Base-by-base conservation (phyloP, 2,329 filamentous ascomycete genomes). In the Colletotrichum sp. region DNA sequence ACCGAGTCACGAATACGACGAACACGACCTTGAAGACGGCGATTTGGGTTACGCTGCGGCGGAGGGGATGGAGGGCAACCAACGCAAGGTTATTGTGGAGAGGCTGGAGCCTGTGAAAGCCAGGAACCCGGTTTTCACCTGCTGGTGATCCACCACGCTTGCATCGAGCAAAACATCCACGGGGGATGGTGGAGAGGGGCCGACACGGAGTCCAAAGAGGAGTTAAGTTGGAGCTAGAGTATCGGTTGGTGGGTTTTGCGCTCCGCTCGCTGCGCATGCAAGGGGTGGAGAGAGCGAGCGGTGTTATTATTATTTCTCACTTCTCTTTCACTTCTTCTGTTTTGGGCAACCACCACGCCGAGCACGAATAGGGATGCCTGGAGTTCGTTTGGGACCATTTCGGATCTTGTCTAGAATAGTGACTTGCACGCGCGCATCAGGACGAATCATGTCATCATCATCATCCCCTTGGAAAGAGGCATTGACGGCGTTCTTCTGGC, bases 61-160 rank as follows among this genome's bases (percentile, higher is more conserved):
- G 0, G 95, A 96, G 83, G 97, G 95, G 30, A 95, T 98, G 92
- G 97, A 99, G 85, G 95, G 95, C 15, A 95, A 96, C 81, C 93
- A 94, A 83, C 92, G 96, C 80, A 98, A 97, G 85, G 97, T 99
- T 64, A 99, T 99, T 88, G 96, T 99, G 64, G 97, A 99, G 88
- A 90, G 97, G 78, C 87, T 99, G 75, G 97, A 99, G 88, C 95
- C 96, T 76, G 97, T 99, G 77, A 99, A 99, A 89, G 95, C 93
- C 82, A 94, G 94, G 83, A 98, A 98, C 83, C 97, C 97, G 3
- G 96, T 99, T 36, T 99, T 99, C 85, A 98, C 95, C 60, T 99
- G 97, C 95, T 99, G 97, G 88, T 99, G 87, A 87, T 69, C 70
- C 70, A 69, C 70, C 21, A 12, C 34, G 59, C 34, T 49, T 65